Base-by-base conservation (phyloP, 371 early-diverging fungal genomes). In the Mortierella sp. region DNA sequence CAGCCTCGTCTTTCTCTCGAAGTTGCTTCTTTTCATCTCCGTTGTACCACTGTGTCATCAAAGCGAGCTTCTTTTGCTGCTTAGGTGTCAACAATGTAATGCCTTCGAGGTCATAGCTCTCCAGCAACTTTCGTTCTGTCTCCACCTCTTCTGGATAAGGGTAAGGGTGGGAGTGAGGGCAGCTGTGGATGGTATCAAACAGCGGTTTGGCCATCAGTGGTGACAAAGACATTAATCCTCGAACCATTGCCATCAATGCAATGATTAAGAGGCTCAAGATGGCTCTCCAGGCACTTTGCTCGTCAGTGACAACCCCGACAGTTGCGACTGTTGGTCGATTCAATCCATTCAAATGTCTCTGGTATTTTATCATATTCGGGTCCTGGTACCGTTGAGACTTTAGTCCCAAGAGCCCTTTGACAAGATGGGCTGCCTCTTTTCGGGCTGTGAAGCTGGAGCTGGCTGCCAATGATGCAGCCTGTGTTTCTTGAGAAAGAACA, bases 121-220 rank as follows among this genome's bases (percentile, higher is more conserved):
- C 69, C 20, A 68, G 35, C 62, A 64, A 32, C 30, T 16, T 59
- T 57, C 73, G 47, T 18, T 78, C 78, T 49, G 40, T 52, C 55
- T 78, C 78, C 28, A 78, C 5, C 40, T 78, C 78, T 28, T 79
- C 72, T 1, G 80, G 80, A 14, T 68, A 79, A 3, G 80, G 80
- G 43, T 79, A 79, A 6, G 75, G 80, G 54, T 79, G 80, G 18
- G 54, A 55, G 28, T 79, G 75, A 6, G 80, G 80, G 64, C 80
- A 79, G 37, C 71, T 68, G 37, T 79, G 80, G 22, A 79, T 74
- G 10, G 80, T 79, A 51, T 79, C 80, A 51, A 79, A 79, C 52
- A 79, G 45, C 3, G 75, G 57, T 3, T 67, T 62, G n/a, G 62
- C 20, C 57, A 79, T 22, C 28, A 79, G 64, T 10, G 80, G 80